Evolutionary conservation across 2,329 filamentous ascomycete genomes (phyloP).

Genomic region (Phyllosticta citribraziliensis): DNA sequence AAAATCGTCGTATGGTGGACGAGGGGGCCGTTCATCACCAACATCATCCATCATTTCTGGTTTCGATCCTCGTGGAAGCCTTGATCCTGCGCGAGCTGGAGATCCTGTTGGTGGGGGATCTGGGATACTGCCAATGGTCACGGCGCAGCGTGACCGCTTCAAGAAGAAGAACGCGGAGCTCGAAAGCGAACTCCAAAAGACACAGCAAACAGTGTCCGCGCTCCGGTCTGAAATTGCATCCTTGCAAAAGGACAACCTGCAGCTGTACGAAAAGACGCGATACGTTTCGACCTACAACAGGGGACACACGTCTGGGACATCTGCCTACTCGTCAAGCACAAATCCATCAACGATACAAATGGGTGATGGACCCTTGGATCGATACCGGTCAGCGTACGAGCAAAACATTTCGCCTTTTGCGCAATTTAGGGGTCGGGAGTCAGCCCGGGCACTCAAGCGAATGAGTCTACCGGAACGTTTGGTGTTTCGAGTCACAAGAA

Average conservation of each 20-base stretch:
- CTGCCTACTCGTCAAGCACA: conserved; percentile 49
- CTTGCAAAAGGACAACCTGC: conserved; percentile 91
- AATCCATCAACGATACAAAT: conserved; percentile 64
- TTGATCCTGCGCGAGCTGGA: conserved; percentile 56
- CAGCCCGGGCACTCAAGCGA: conserved; percentile 76
- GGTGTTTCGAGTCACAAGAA: conserved; percentile 81
- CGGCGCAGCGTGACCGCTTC: conserved; percentile 94
- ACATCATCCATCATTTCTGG: conserved; percentile 98
- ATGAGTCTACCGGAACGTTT: conserved; percentile 88
- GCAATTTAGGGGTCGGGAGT: conserved; percentile 89
- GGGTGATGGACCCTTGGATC: conserved; percentile 56
- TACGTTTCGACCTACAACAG: conserved; percentile 93
- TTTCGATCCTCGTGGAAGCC: conserved; percentile 51
- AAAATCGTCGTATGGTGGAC: conserved; percentile 45
- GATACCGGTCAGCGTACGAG: conserved; percentile 89
- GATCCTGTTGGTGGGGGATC: conserved; percentile 64
- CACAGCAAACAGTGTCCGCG: conserved; percentile 71
- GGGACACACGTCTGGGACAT: conserved; percentile 51
- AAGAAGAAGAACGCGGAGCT: conserved; percentile 91
- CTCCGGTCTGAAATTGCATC: conserved; percentile 84
- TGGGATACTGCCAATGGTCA: conserved; percentile 94
- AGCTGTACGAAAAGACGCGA: conserved; percentile 92
- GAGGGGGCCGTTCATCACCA: conserved; percentile 67
- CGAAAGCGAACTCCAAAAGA: conserved; percentile 79
- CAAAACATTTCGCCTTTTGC: conserved; percentile 93